Base-by-base conservation (phyloP, 306 rosid genomes). In the Erythrophleum fordii region DNA sequence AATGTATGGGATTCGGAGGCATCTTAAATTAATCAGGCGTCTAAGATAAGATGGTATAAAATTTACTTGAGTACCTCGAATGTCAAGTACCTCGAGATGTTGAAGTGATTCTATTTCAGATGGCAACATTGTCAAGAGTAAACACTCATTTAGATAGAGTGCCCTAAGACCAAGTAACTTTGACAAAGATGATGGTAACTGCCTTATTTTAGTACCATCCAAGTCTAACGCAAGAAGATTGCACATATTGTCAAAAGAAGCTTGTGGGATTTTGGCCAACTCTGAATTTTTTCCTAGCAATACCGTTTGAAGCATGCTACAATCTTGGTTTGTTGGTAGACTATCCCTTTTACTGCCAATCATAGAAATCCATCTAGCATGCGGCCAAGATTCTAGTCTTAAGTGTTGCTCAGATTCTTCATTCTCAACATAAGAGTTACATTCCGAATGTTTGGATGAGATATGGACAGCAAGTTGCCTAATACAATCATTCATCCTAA, bases 1-100 rank as follows among this genome's bases (percentile, higher is more conserved):
- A 5, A 67, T 0, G 60, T 75, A 34, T 23, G 83, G 48, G 8
- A 80, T 49, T 5, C 66, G 41, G 4, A 72, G 35, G 22, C 77
- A 69, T 17, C 60, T n/a, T 41, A 79, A 56, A 29, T 12, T 9
- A n/a, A 13, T 2, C 49, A 79, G 42, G 42, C 10, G 6, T 62
- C 67, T 16, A 6, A 62, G 29, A 28, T 31, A 4, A 62, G 20
- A 34, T 56, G 82, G 56, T 12, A 69, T 26, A 22, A 41, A 56
- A 4, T 55, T 3, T 0, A 78, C n/a, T 48, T 0, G 10, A 69
- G 10, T 68, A 22, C 4, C 59, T 39, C 49, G 82, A 56, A 69
- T 78, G 31, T 69, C 76, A 11, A 78, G 67, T 23, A 78, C 46
- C 46, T 67, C 45, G 25, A 78, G 82, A 23, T 52, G 11, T 45